Percentiles rank a stretch among this genome's conserved stretches.
phyloP scores from a whole-genome alignment of 257 asterid species.

The Fraxinus anomala region DNA sequence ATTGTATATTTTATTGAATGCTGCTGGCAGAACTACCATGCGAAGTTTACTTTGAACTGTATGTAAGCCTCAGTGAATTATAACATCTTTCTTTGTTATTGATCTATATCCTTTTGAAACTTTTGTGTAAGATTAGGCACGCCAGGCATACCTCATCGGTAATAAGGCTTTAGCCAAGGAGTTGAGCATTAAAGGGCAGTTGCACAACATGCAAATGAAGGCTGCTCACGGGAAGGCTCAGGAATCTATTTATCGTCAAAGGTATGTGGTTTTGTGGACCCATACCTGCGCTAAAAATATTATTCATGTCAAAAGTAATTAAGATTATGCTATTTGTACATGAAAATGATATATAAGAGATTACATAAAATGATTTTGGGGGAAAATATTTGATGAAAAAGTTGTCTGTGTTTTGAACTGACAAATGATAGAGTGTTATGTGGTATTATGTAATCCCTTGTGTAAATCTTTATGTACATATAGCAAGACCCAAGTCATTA shows the following conservation, averaged over 20 bases:
- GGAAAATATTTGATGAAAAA: too few species aligned
- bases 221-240: constrained; percentile 95
- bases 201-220: constrained; percentile 96
- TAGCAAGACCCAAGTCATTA: neutral
- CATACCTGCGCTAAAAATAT: neutral
- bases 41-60: neutral
- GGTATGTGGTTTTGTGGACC: constrained; percentile 43
- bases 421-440: too few species aligned
- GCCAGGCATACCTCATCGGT: constrained; percentile 89
- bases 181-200: constrained; percentile 91
- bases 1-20: neutral
- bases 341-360: too few species aligned
- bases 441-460: too few species aligned
- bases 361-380: too few species aligned
- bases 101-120: constrained; percentile 25
- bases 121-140: constrained; percentile 62
- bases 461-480: too few species aligned
- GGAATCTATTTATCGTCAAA: constrained; percentile 79
- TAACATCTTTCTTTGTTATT: constrained; percentile 21
- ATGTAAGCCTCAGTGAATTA: neutral
- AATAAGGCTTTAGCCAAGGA: constrained; percentile 99
- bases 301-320: neutral
- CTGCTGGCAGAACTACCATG: neutral
- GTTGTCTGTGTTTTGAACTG: too few species aligned
- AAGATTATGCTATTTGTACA: too few species aligned